phyloP scores from a whole-genome alignment of 1,284 basidiomycete species.

The Phylloporus sp. region DNA sequence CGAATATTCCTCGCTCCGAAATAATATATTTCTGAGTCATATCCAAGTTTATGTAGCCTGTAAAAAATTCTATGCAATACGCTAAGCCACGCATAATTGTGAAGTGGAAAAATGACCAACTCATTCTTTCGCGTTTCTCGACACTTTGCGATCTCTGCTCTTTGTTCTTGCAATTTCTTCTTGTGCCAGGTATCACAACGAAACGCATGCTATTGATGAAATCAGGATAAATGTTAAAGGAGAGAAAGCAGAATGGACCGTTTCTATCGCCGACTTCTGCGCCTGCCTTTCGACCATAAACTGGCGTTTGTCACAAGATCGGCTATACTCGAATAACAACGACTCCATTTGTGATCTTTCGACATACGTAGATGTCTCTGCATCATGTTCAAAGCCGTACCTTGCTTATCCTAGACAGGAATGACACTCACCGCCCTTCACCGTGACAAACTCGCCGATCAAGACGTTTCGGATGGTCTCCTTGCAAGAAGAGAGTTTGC shows the following conservation, averaged over 20 bases:
- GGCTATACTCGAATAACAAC: constrained; percentile 16
- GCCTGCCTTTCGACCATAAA: neutral
- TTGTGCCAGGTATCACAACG: constrained; percentile 15
- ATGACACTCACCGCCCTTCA: constrained; percentile 2
- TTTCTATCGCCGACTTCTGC: neutral
- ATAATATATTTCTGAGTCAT: constrained; percentile 6
- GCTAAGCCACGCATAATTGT: neutral
- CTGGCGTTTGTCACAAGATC: constrained; percentile 4
- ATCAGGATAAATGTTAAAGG: neutral
- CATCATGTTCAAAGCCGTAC: neutral
- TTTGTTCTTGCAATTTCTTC: neutral
- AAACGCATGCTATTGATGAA: constrained; percentile 11
- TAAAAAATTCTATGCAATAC: constrained; percentile 16
- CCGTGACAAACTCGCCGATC: neutral
- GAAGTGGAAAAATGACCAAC: constrained; percentile 2
- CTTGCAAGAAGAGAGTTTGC: neutral
- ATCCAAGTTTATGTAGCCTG: constrained; percentile 15
- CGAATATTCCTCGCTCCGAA: neutral
- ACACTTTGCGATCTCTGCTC: neutral
- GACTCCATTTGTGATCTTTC: constrained; percentile 18
- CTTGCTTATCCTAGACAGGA: neutral
- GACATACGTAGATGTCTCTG: neutral
- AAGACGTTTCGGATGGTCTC: constrained; percentile 2
- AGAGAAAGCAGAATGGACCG: neutral
- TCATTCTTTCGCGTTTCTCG: neutral